Evolutionary conservation across 2,329 filamentous ascomycete genomes (phyloP).

Genomic region (Aschersonia sp.): DNA sequence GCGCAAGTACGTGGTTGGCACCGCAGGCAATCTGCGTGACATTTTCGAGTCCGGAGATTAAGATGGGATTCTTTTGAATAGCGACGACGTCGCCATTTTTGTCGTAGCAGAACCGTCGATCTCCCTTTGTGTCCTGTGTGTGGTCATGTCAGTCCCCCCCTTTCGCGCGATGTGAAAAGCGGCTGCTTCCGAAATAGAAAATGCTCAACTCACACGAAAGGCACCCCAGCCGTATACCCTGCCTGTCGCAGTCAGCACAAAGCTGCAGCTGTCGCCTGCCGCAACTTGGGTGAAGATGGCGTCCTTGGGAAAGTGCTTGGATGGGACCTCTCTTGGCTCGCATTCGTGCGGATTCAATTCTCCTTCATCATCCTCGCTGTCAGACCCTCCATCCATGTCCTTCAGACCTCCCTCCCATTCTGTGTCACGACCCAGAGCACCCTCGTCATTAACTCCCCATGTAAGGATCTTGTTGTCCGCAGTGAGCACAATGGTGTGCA

Average conservation of each 20-base stretch:
- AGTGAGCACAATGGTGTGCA: constrained; percentile 68
- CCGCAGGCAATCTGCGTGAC: constrained; percentile 45
- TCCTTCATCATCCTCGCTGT: constrained; percentile 45
- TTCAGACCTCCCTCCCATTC: constrained; percentile 49
- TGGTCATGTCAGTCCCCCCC: no score
- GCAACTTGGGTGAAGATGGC: constrained; percentile 50
- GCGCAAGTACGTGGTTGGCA: constrained; percentile 49
- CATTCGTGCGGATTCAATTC: constrained; percentile 60
- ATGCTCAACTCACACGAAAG: constrained; percentile 60
- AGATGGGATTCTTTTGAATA: constrained; percentile 27
- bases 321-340: constrained; percentile 46
- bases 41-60: constrained; percentile 39
- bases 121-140: background rate
- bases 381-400: constrained; percentile 36
- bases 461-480: constrained; percentile 69
- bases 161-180: no score
- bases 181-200: no score
- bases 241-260: constrained; percentile 61
- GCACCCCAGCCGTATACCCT: constrained; percentile 74
- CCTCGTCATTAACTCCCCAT: constrained; percentile 81
- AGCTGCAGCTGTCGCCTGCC: constrained; percentile 61
- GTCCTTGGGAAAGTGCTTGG: constrained; percentile 43
- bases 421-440: constrained; percentile 64
- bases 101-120: background rate
- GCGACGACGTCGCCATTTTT: constrained; percentile 27